phyloP scores from a whole-genome alignment of 495 filamentous ascomycete genomes.

The Hyaloscypha hepaticicola region DNA sequence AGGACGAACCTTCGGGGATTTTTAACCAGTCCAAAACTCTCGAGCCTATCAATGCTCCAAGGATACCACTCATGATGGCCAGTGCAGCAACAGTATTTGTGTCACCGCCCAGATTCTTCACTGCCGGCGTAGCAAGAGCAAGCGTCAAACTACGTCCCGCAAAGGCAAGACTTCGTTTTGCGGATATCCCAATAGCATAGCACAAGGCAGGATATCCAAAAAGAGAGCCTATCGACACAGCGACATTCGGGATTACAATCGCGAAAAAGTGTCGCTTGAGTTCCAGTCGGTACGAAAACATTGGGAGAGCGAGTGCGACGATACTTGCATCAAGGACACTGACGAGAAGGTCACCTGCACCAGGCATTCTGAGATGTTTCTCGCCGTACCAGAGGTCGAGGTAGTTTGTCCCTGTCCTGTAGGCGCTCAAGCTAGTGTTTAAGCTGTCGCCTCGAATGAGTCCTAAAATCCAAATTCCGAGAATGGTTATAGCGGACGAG shows the following conservation, averaged over 20 bases:
- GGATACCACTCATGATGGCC: slow-evolving; percentile 52
- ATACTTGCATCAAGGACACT: slow-evolving; percentile 51
- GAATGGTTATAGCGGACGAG: slow-evolving; percentile 44
- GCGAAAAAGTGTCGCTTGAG: slow-evolving; percentile 46
- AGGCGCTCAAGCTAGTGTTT: slow-evolving; percentile 36
- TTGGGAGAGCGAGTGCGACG: slow-evolving; percentile 53
- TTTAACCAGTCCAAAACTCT: slow-evolving; percentile 41
- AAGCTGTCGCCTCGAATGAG: slow-evolving; percentile 38
- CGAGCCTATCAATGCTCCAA: slow-evolving; percentile 49
- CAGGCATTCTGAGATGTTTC: slow-evolving; percentile 34
- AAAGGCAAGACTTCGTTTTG: slow-evolving; percentile 47
- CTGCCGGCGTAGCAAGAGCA: slow-evolving; percentile 50
- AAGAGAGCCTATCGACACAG: slow-evolving; percentile 45
- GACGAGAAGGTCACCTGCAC: slow-evolving; percentile 51
- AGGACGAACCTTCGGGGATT: slow-evolving; percentile 46
- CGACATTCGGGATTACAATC: slow-evolving; percentile 49
- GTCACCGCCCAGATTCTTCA: slow-evolving; percentile 51
- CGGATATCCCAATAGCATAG: slow-evolving; percentile 46
- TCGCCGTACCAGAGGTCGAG: slow-evolving; percentile 41
- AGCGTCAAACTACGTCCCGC: slow-evolving; percentile 50
- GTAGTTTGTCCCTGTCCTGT: slow-evolving; percentile 47
- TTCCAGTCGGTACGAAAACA: slow-evolving; percentile 52
- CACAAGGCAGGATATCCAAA: slow-evolving; percentile 51
- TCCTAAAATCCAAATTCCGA: slow-evolving; percentile 47
- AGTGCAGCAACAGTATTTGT: slow-evolving; percentile 48